Evolutionary conservation across 2,329 filamentous ascomycete species (phyloP), one percentile per base, ranked within the genome.

Genomic region (Aspergillus ochraceus): DNA sequence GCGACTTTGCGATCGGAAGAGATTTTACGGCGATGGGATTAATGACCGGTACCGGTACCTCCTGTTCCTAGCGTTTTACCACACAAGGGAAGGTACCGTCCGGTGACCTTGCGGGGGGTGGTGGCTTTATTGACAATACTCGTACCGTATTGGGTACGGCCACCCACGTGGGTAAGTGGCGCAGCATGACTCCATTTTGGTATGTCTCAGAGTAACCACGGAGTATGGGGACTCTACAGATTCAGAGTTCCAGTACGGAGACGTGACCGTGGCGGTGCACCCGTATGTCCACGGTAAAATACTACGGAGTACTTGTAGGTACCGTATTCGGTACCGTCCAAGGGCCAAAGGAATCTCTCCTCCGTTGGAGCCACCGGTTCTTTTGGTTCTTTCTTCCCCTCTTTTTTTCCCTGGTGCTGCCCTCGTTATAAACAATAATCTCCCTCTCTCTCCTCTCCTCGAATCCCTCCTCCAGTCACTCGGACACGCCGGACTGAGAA

Each of bases 91-190:
- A 47, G 45, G 45, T 47, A 47, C 45, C 45, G 17, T 14, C 17
- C 36, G 36, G 14, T 42, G 14, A n/a, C 36, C 36, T 36, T 42
- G 36, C 36, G 36, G 36, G 36, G 26, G 26, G 26, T n/a, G 24
- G 26, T 29, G 26, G 26, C 26, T 29, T 29, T 8, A 29, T 9
- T 29, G 10, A 36, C 32, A 12, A 36, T 12, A 36, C 32, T 10
- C 9, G 32, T 42, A 42, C 36, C 14, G 14, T 42, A 47, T 3
- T 11, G 45, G 17, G 17, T 20, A 46, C 19, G 42, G n/a, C 46
- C 9, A 19, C n/a, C 54, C 54, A 56, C 54, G 47, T 56, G 54
- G 30, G 47, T 29, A 30, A 42, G 54, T 56, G 54, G 54, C 54
- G 54, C 54, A 56, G 54, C 14, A 20, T 49, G 54, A 30, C 46